Evolutionary conservation across 768 basidiomycete species (phyloP), one percentile per base, ranked within the genome.

Genomic region (Trametopsis cervina): DNA sequence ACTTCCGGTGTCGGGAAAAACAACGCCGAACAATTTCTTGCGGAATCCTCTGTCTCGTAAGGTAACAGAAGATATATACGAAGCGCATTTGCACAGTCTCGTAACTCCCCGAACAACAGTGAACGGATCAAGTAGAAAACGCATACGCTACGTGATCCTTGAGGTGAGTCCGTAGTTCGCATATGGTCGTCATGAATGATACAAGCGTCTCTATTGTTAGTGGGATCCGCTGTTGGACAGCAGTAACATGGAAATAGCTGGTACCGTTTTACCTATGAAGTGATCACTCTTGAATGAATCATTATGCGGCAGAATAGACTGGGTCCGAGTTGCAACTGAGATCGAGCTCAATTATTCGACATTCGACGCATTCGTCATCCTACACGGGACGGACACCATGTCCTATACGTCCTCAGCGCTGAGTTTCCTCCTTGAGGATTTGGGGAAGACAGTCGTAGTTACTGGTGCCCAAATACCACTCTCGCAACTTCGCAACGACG

Each of bases 401-500:
- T 80, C 82, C 15, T 94, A 91, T 64, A 85, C 85, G 6, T 80
- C 91, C 6, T 91, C 89, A 42, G 90, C 92, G 2, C 73, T 95
- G 29, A 88, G 86, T 60, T 97, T 96, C 63, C 66, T 97, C 46
- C 74, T 97, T 5, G 92, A 96, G 66, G 91, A 96, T 55, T 75
- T 97, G 2, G 90, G 91, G 41, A 93, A 91, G 69, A 92, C 89
- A 1, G 85, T 93, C 57, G 88, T 89, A 72, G 56, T 94, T 24
- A 95, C 90, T 1, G 94, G 93, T 11, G 91, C 93, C 0, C 94
- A 96, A 68, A 95, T 97, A 27, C 90, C 94, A 12, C 69, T 93
- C 26, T 91, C 88, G 1, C 86, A 92, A 60, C 70, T 94, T 40
- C 78, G 91, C n/a, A 96, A 94, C 57, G 93, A 97, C 62, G 91